Evolutionary conservation across 305 asterid genomes (phyloP).

Genomic region (Withania somnifera): DNA sequence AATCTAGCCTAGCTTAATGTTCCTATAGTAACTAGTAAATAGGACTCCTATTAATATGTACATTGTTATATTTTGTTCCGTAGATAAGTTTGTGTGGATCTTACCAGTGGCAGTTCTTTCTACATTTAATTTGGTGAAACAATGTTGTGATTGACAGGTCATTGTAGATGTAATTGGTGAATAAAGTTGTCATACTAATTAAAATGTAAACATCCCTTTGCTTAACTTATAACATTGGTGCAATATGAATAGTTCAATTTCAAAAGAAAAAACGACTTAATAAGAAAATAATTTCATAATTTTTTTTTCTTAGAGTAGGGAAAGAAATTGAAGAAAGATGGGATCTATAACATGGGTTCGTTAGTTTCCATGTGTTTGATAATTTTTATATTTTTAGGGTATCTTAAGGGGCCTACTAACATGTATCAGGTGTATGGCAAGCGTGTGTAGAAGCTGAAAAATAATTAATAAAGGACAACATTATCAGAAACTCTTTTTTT

Average conservation of each 20-base stretch:
- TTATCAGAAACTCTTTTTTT: too few relatives aligned
- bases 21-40: neutral
- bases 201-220: neutral
- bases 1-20: neutral
- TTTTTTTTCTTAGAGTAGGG: neutral
- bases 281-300: neutral
- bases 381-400: neutral
- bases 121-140: neutral
- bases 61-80: neutral
- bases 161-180: neutral
- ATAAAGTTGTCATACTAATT: neutral
- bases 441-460: neutral
- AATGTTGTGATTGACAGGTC: neutral
- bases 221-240: neutral
- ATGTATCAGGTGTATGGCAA: constrained; percentile 27
- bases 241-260: neutral
- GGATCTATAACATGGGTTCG: constrained; percentile 41
- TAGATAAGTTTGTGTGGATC: neutral
- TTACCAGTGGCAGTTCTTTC: neutral
- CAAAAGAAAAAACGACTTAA: neutral
- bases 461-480: neutral
- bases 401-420: constrained; percentile 54
- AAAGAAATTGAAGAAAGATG: constrained; percentile 1
- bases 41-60: neutral
- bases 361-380: constrained; percentile 36